Percentiles rank a stretch among this genome's conserved stretches.
phyloP scores from a whole-genome alignment of 345 rosid species.

The Linum lewisii region DNA sequence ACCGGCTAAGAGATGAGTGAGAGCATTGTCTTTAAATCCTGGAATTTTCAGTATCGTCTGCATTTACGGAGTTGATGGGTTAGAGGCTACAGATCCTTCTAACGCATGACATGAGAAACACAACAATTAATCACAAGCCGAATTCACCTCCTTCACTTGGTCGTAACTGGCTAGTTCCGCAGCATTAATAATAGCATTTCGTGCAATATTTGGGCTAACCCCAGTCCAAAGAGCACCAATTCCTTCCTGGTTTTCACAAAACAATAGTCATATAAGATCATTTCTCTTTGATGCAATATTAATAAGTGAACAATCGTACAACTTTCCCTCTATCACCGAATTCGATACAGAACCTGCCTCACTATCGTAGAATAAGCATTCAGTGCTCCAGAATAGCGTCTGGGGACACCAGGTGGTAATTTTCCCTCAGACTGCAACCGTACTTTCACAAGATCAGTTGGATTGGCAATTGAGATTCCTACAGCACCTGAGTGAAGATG shows the following conservation, averaged over 20 bases:
- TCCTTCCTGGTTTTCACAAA: constrained; percentile 66
- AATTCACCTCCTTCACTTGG: constrained; percentile 81
- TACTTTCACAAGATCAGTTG: constrained; percentile 99
- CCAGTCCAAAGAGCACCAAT: constrained; percentile 93
- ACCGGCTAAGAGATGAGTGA: constrained; percentile 88
- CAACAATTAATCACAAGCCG: neutral
- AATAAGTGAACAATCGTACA: neutral
- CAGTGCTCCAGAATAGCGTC: constrained; percentile 86
- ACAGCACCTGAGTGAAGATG: constrained; percentile 60
- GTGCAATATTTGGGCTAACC: constrained; percentile 81
- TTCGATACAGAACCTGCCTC: constrained; percentile 56
- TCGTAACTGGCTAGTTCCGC: constrained; percentile 97
- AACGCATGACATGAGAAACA: constrained; percentile 8
- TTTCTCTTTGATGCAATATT: neutral
- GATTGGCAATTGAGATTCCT: constrained; percentile 78
- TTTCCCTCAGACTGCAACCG: constrained; percentile 99
- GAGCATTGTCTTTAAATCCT: constrained; percentile 82
- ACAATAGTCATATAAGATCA: constrained; percentile 11
- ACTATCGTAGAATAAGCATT: constrained; percentile 90
- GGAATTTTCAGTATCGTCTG: constrained; percentile 94
- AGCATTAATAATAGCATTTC: constrained; percentile 95
- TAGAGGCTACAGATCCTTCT: constrained; percentile 7
- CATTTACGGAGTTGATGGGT: constrained; percentile 13
- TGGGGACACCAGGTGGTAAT: constrained; percentile 83
- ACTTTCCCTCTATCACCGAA: neutral